Evolutionary conservation across 768 basidiomycete genomes (phyloP).

Genomic region (Sarcomyxa edulis): DNA sequence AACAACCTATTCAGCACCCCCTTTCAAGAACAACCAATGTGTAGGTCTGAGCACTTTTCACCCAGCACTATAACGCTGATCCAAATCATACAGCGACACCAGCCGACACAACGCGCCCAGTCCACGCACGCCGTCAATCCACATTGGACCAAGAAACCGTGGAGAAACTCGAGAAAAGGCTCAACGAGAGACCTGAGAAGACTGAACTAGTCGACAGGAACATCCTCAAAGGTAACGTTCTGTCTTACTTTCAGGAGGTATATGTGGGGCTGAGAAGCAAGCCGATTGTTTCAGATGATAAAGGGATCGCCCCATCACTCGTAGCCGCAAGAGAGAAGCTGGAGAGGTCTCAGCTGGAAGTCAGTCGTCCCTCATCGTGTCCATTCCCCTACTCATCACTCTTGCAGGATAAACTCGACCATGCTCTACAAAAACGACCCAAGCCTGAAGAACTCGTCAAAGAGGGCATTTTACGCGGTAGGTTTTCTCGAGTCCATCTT

Average conservation of each 20-base stretch:
- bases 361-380: conserved; percentile 20
- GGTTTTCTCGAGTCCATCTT: conserved; percentile 6
- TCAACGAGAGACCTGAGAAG: conserved; percentile 52
- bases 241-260: too few relatives aligned
- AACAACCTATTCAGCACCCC: neutral
- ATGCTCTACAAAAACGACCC: conserved; percentile 52
- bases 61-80: too few relatives aligned
- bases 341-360: conserved; percentile 60
- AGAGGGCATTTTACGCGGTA: conserved; percentile 51
- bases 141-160: conserved; percentile 22
- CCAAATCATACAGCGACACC: too few relatives aligned
- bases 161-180: conserved; percentile 46
- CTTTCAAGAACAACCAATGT: neutral
- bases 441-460: conserved; percentile 59
- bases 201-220: conserved; percentile 60
- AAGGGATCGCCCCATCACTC: conserved; percentile 51
- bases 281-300: conserved; percentile 43
- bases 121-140: conserved; percentile 9
- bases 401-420: conserved; percentile 56
- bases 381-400: neutral
- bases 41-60: conserved; percentile 1
- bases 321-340: conserved; percentile 56
- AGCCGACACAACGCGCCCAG: neutral
- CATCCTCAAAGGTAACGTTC: conserved; percentile 54
- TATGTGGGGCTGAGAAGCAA: too few relatives aligned